Percentiles rank a stretch among this genome's conserved stretches.
Conservation (phyloP, 2,329 filamentous ascomycete genomes). For the Sporothrix brasiliensis region DNA sequence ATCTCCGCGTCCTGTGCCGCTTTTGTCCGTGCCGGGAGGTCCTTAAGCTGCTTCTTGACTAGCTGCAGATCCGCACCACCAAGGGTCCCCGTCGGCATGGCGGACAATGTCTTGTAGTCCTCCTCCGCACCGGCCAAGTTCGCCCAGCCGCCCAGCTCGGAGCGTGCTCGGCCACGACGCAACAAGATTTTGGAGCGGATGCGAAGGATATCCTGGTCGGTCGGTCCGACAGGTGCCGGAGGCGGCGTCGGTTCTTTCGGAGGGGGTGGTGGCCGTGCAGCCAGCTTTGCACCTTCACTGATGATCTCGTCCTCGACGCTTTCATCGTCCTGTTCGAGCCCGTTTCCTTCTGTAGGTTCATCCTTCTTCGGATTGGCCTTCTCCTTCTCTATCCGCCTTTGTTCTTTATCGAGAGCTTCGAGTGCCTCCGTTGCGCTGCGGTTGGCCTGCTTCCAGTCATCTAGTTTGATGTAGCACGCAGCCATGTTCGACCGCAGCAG, state of each 20-base stretch:
- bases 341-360: conserved; percentile 53
- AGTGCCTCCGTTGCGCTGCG: conserved; percentile 73
- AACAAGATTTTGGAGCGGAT: conserved; percentile 83
- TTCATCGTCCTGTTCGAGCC: conserved; percentile 55
- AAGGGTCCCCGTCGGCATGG: conserved; percentile 51
- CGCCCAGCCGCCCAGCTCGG: conserved; percentile 75
- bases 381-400: conserved; percentile 50
- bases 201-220: conserved; percentile 66
- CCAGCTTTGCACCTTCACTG: conserved; percentile 59
- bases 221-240: conserved; percentile 36
- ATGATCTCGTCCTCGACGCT: conserved; percentile 61
- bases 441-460: conserved; percentile 82
- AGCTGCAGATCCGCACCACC: conserved; percentile 66
- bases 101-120: conserved; percentile 72
- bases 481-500: conserved; percentile 87
- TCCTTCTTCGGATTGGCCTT: conserved; percentile 40
- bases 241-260: conserved; percentile 27
- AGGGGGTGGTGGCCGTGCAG: conserved; percentile 43
- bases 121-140: conserved; percentile 75
- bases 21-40: conserved; percentile 70
- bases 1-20: conserved; percentile 84
- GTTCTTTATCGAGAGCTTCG: conserved; percentile 69
- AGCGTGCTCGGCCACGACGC: conserved; percentile 72
- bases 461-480: conserved; percentile 82
- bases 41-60: conserved; percentile 66